These are phyloP conservation scores for Globisporangium alternatum DNA, from an alignment of 352 stramenopile genomes.

Conservation along the genomic window DNA sequence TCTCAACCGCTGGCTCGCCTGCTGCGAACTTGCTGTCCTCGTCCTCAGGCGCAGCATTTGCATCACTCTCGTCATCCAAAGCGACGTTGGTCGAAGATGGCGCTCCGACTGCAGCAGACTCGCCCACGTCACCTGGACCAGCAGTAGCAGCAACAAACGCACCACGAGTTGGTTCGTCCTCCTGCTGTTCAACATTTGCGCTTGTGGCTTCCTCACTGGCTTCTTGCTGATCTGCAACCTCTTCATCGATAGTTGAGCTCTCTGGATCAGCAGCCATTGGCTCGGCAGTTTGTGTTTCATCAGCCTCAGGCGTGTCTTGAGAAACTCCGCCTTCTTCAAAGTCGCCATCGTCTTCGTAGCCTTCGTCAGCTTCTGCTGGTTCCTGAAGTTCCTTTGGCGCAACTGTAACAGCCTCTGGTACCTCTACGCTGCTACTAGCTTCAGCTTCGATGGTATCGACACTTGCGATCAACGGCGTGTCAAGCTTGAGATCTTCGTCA, in stretches of 20 bases:
- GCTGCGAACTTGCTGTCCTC: not conserved
- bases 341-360: conserved; percentile 1
- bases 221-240: not conserved
- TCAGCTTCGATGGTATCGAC: not conserved
- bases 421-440: not conserved
- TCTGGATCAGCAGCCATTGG: not conserved
- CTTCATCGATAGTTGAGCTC: not conserved
- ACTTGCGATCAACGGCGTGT: not conserved
- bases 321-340: not conserved
- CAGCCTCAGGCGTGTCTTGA: not conserved
- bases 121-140: not conserved
- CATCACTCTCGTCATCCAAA: not conserved
- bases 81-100: not conserved
- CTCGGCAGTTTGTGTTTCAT: not conserved
- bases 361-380: not conserved
- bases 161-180: not conserved
- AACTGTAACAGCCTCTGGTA: not conserved
- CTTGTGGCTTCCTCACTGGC: not conserved
- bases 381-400: not conserved
- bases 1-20: not conserved
- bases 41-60: not conserved
- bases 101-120: not conserved
- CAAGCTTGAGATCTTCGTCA: not conserved
- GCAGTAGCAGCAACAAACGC: not conserved
- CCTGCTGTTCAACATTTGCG: not conserved